These are phyloP conservation scores for Cryptomeria japonica DNA, from an alignment of 75 land plant genomes.

Conservation along the genomic window DNA sequence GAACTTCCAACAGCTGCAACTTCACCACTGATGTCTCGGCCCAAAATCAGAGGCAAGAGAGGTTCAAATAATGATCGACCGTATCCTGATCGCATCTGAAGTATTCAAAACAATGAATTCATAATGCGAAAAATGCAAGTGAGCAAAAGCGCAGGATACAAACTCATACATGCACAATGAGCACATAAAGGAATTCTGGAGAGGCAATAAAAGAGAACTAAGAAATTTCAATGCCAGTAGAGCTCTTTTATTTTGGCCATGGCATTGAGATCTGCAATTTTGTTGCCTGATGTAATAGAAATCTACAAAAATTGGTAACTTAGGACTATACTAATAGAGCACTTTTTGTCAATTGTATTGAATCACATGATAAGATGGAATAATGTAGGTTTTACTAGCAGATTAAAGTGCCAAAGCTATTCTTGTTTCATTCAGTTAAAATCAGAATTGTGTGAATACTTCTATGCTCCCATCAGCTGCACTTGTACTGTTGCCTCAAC, in stretches of 20 bases:
- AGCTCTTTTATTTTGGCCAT: neutral
- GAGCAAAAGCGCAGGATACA: neutral
- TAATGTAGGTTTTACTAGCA: neutral
- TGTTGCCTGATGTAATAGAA: neutral
- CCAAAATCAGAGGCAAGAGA: conserved; percentile 80
- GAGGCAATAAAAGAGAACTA: neutral
- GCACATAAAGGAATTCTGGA: neutral
- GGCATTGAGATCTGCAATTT: conserved; percentile 8
- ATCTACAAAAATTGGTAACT: neutral
- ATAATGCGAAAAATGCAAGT: neutral
- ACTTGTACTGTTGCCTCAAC: neutral
- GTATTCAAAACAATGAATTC: conserved; percentile 4
- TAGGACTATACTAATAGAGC: neutral
- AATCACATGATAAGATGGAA: neutral
- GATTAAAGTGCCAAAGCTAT: neutral
- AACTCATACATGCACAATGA: neutral
- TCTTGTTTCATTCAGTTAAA: neutral
- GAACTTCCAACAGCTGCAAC: conserved; percentile 80
- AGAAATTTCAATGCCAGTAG: neutral
- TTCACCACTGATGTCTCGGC: conserved; percentile 95
- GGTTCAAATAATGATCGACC: conserved; percentile 93
- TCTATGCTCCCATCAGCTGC: neutral
- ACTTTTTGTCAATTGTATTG: neutral
- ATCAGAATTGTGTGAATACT: neutral
- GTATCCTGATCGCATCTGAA: conserved; percentile 94